Conservation (phyloP, 148 eudicot genomes). For the Diospyros kaki region DNA sequence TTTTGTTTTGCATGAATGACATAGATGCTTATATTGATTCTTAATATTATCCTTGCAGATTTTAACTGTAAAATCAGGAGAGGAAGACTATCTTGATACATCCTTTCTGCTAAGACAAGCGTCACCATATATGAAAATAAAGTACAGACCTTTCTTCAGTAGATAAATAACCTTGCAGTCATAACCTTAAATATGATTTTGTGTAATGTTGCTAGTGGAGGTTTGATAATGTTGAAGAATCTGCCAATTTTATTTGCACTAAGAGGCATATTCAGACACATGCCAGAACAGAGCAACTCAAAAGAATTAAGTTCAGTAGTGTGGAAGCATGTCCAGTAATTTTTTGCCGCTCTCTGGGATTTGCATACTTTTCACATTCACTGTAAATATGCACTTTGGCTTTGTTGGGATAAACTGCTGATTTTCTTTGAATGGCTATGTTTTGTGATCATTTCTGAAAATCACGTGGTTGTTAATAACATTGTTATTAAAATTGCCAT, state of each 20-base stretch:
- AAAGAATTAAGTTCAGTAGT: slow-evolving; percentile 49
- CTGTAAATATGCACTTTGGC: neutral
- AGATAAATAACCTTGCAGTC: neutral
- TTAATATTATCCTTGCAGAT: slow-evolving; percentile 38
- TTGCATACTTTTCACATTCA: neutral
- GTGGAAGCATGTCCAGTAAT: slow-evolving; percentile 40
- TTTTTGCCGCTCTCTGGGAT: neutral
- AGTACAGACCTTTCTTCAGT: slow-evolving; percentile 32
- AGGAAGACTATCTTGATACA: slow-evolving; percentile 81
- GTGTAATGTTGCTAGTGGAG: slow-evolving; percentile 28
- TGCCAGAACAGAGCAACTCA: slow-evolving; percentile 38
- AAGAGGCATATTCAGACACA: slow-evolving; percentile 58
- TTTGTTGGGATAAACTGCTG: neutral
- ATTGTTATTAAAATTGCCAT: neutral
- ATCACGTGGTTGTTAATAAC: neutral
- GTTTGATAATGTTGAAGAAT: slow-evolving; percentile 50
- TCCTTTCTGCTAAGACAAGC: slow-evolving; percentile 87
- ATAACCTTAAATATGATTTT: neutral
- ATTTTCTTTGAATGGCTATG: neutral
- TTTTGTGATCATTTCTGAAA: neutral
- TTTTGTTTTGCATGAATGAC: neutral
- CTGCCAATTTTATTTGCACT: slow-evolving; percentile 20
- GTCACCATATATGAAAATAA: slow-evolving; percentile 81
- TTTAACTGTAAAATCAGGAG: slow-evolving; percentile 77
- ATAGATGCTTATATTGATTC: slow-evolving; percentile 2